Base-by-base conservation (phyloP, 2,329 filamentous ascomycete genomes). In the Parafenestella ontariensis region DNA sequence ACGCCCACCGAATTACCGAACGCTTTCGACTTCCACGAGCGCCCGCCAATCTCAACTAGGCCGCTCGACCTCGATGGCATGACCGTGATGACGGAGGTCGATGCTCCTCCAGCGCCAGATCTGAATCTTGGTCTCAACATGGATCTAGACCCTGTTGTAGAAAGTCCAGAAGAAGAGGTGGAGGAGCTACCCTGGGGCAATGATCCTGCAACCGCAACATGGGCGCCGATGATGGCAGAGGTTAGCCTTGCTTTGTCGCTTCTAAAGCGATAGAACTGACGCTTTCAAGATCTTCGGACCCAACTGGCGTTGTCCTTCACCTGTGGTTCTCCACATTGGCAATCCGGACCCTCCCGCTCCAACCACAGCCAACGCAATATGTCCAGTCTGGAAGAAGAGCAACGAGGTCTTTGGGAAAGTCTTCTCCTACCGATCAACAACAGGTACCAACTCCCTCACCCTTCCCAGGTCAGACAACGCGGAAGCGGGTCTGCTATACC, bases 61-160 rank as follows among this genome's bases (percentile, higher is more conserved):
- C 29, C 43, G 3, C 59, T 73, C 9, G 70, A 75, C 56, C 49
- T 75, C 5, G 70, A 75, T 46, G 71, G 71, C 24, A 74, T 74
- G 71, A 68, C 59, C 9, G 54, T 72, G 17, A 61, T 68, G 52
- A 39, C 59, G 7, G 61, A 57, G 29, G 21, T 61, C 5, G 39
- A 47, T 15, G 29, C 40, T 15, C 47, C 59, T 18, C 15, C 48
- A 1, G 33, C 39, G 3, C 46, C 49, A 17, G 48, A 64, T 23
- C 18, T 51, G 26, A 56, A 46, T 5, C 17, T 58, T 1, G 36
- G 44, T n/a, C 52, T 68, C 20, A 29, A 50, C 20, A 44, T 65
- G 5, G 37, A 59, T 33, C 57, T 69, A 21, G 53, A 66, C 23
- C 49, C 57, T 13, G 59, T 66, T 2, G 48, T 50, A 17, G 58